Conservation (phyloP, 306 rosid genomes). For the Trifolium pratense region DNA sequence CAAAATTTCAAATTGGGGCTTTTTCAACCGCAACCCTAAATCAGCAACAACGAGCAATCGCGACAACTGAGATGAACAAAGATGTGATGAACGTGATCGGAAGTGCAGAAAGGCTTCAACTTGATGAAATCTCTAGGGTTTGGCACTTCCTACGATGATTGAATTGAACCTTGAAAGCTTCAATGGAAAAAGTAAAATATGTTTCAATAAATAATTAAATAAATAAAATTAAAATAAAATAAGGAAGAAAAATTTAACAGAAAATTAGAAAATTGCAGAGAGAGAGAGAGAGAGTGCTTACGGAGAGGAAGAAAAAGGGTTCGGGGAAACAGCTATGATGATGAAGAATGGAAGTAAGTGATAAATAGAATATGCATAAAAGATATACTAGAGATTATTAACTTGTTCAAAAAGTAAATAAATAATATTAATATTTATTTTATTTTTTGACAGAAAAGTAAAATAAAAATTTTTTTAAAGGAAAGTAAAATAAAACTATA, state of each 20-base stretch:
- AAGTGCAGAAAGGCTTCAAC: slow-evolving; percentile 35
- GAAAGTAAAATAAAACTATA: no score
- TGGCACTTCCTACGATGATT: slow-evolving; percentile 11
- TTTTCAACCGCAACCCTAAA: slow-evolving; percentile 48
- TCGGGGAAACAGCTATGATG: no score
- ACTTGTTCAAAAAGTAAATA: no score
- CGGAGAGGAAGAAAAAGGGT: background rate
- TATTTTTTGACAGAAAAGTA: no score
- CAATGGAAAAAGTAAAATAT: background rate
- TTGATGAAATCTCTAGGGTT: slow-evolving; percentile 32
- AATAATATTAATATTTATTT: no score
- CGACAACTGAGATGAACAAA: slow-evolving; percentile 34
- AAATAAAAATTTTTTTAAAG: no score
- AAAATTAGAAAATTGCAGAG: background rate
- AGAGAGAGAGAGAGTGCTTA: slow-evolving; percentile 18
- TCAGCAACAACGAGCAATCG: slow-evolving; percentile 32
- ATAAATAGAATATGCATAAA: no score
- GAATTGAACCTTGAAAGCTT: slow-evolving; percentile 43
- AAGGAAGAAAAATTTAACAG: background rate
- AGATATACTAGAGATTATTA: no score
- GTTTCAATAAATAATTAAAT: background rate
- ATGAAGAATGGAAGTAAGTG: no score
- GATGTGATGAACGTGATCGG: slow-evolving; percentile 1
- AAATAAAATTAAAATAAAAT: background rate
- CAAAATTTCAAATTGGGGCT: slow-evolving; percentile 43